These are phyloP conservation scores for Claviceps sp. DNA, from an alignment of 2,329 filamentous ascomycete genomes.

Conservation along the genomic window DNA sequence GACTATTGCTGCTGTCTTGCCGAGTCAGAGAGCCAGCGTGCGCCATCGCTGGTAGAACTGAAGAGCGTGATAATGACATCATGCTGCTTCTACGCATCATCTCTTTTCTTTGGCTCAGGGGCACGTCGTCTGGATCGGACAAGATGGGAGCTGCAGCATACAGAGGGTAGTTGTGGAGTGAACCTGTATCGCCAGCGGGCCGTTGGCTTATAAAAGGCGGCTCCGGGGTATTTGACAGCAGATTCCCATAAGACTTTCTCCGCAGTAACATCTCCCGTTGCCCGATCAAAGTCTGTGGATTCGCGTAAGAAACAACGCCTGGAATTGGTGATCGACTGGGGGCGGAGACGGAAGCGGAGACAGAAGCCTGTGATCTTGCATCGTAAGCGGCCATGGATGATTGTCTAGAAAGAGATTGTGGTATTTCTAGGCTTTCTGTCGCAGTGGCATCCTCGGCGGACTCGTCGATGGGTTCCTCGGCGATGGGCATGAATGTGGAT, in stretches of 20 bases:
- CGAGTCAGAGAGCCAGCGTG: constrained; percentile 9
- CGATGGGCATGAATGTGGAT: constrained; percentile 25
- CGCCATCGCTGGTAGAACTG: constrained; percentile 12
- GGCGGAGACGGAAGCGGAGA: background rate
- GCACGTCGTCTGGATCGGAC: constrained; percentile 51
- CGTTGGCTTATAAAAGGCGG: constrained; percentile 12
- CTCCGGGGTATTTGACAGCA: constrained; percentile 17
- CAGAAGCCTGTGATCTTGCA: constrained; percentile 2
- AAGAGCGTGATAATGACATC: constrained; percentile 14
- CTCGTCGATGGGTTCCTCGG: constrained; percentile 24
- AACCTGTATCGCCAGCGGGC: constrained; percentile 28
- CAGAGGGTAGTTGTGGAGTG: constrained; percentile 23
- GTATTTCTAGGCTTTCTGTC: constrained; percentile 3
- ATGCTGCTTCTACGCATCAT: constrained; percentile 43
- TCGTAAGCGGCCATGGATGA: constrained; percentile 12
- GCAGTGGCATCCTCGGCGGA: constrained; percentile 8
- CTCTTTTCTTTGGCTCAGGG: constrained; percentile 53
- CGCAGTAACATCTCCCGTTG: constrained; percentile 41
- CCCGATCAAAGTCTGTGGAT: constrained; percentile 41
- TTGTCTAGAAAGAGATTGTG: constrained; percentile 7
- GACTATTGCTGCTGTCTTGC: constrained; percentile 18
- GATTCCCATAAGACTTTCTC: constrained; percentile 33
- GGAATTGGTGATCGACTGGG: constrained; percentile 19
- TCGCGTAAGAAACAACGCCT: constrained; percentile 36
- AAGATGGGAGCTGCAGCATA: constrained; percentile 15